A percentile compares a stretch with the other conserved stretches of the same genome.
phyloP scores from a whole-genome alignment of 2,329 filamentous ascomycete species.

The Xenoacremonium recifei region DNA sequence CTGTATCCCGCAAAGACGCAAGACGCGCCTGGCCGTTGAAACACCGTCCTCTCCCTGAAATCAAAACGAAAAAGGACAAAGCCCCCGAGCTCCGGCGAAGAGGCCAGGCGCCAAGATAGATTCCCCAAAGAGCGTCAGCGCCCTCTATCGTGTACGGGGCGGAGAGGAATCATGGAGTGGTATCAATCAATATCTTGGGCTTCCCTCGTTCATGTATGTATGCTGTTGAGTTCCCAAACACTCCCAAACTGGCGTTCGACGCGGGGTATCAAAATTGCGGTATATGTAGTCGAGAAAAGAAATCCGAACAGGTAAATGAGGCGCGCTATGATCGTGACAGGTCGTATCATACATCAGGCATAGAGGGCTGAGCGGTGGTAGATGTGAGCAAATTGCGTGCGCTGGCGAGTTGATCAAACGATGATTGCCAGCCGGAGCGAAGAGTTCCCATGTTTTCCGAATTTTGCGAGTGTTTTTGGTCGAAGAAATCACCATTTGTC shows the following conservation, averaged over 20 bases:
- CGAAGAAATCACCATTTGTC: constrained; percentile 4
- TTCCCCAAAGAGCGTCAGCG: constrained; percentile 19
- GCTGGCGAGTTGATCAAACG: constrained; percentile 1
- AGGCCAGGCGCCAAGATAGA: constrained; percentile 12
- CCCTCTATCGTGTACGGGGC: constrained; percentile 2
- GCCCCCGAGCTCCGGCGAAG: constrained; percentile 7
- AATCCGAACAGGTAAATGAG: constrained; percentile 21
- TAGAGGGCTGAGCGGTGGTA: constrained; percentile 6
- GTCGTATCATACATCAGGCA: constrained; percentile 25
- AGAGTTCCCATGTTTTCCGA: constrained; percentile 18
- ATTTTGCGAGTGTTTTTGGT: constrained; percentile 21
- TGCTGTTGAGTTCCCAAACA: constrained; percentile 21
- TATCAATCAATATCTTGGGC: constrained; percentile 11
- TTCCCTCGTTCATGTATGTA: constrained; percentile 20
- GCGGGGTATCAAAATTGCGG: constrained; percentile 29
- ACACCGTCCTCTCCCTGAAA: background rate
- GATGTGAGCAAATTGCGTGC: constrained; percentile 3
- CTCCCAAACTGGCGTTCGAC: constrained; percentile 24
- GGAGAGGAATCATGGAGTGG: constrained; percentile 11
- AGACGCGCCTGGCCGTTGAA: constrained; percentile 13
- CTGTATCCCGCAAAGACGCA: constrained; percentile 19
- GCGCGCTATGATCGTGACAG: constrained; percentile 21
- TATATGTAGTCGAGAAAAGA: constrained; percentile 30
- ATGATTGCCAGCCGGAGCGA: constrained; percentile 11
- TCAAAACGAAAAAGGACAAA: background rate